phyloP scores from a whole-genome alignment of 1,284 basidiomycete genomes.

The Amylostereum areolatum region DNA sequence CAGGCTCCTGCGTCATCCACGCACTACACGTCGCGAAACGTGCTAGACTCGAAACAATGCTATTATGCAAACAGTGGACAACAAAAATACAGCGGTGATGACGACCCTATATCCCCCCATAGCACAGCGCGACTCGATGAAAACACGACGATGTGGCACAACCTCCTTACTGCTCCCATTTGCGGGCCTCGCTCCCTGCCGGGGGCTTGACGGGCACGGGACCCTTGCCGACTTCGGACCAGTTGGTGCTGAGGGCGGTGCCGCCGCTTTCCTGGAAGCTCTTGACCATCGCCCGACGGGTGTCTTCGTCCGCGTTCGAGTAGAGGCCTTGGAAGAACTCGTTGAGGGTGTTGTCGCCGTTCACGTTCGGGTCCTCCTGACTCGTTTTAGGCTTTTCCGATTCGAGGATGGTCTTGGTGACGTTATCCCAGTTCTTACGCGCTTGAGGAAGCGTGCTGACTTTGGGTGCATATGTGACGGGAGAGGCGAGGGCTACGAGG shows the following conservation, averaged over 20 bases:
- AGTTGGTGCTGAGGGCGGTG: constrained; percentile 90
- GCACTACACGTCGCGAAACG: no score
- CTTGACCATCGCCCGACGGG: constrained; percentile 92
- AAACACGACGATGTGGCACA: no score
- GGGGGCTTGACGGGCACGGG: constrained; percentile 75
- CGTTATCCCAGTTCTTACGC: constrained; percentile 78
- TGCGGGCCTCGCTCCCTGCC: constrained; percentile 74
- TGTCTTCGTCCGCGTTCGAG: constrained; percentile 82
- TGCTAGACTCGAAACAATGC: no score
- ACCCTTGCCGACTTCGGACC: constrained; percentile 77
- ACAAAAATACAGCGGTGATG: no score
- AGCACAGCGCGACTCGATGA: no score
- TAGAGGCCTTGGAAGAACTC: constrained; percentile 83
- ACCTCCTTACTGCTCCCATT: constrained; percentile 39
- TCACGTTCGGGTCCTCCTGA: constrained; percentile 77
- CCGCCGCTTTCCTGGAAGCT: constrained; percentile 89
- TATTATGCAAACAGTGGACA: no score
- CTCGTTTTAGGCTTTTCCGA: constrained; percentile 56
- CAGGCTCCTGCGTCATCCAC: no score
- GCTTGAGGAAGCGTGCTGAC: constrained; percentile 20
- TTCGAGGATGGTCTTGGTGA: constrained; percentile 62
- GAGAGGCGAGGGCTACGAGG: constrained; percentile 26
- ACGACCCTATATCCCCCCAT: no score
- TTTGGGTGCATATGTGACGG: constrained; percentile 27
- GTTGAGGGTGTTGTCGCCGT: constrained; percentile 75